Evolutionary conservation across 805 yeast genomes (phyloP).

Genomic region (Metschnikowia colocasiae): DNA sequence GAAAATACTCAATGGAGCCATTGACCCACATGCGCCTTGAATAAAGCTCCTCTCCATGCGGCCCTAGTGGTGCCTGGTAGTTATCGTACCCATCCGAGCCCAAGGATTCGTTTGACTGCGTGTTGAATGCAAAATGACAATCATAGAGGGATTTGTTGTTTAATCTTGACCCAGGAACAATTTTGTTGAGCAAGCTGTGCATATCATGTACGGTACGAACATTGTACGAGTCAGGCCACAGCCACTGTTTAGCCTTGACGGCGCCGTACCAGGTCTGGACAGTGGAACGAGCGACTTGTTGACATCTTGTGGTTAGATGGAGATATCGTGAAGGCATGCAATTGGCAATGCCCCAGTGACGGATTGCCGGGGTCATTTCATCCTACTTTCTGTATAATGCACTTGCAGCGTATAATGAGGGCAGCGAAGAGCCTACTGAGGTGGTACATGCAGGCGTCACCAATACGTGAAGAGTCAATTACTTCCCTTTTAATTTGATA

Average conservation of each 20-base stretch:
- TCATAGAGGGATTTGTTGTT: conserved; percentile 33
- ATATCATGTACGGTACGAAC: conserved; percentile 10
- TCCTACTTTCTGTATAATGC: neutral
- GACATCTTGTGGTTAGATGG: neutral
- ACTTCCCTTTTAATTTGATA: too few species aligned
- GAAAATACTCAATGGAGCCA: conserved; percentile 51
- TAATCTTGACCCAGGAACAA: neutral
- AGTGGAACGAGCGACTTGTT: neutral
- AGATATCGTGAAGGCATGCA: neutral
- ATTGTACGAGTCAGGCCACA: conserved; percentile 14
- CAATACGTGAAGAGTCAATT: too few species aligned
- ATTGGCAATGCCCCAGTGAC: neutral
- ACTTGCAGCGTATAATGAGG: too few species aligned
- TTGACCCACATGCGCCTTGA: conserved; percentile 75
- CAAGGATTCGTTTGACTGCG: conserved; percentile 48
- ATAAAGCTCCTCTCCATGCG: conserved; percentile 29
- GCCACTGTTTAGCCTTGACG: conserved; percentile 10
- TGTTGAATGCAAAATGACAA: conserved; percentile 64
- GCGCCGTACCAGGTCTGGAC: neutral
- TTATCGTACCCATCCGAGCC: conserved; percentile 78
- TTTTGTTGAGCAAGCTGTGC: conserved; percentile 7
- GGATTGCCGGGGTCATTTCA: neutral
- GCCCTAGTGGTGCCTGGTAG: conserved; percentile 60
- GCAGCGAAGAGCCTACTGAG: neutral
- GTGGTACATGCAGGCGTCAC: neutral